Base-by-base conservation (phyloP, 2,329 filamentous ascomycete species). In the Pestalotiopsis sp. region DNA sequence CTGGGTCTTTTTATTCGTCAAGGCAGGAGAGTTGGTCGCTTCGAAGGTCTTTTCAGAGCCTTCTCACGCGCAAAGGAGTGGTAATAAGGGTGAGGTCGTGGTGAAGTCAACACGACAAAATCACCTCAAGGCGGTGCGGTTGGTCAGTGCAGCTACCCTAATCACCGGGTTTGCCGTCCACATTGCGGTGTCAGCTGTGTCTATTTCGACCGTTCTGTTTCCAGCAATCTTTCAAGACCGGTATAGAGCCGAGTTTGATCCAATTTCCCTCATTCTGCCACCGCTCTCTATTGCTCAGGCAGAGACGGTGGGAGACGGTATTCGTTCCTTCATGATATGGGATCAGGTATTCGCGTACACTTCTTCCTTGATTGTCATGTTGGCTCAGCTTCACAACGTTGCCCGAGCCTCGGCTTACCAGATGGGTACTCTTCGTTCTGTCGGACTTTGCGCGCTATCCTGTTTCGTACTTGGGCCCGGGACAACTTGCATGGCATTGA, bases 281-380 rank as follows among this genome's bases (percentile, higher is more conserved):
- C 65, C 65, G 9, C 3, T 67, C 14, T 36, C 56, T 13, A 56
- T 67, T n/a, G 65, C 23, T 39, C 56, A 38, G 38, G 65, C 56
- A 20, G 9, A 27, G 31, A 36, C 65, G 57, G 36, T 31, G 31
- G 65, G 36, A 12, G 65, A 67, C 39, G 65, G 65, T 9, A 62
- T 59, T 13, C 39, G 65, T 36, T 61, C 56, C 57, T 67, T 67
- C 36, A 38, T 67, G 13, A 27, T 67, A 38, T 67, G 65, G 65
- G 65, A 67, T 45, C 65, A 67, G 38, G 52, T 67, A 31, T 62
- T 67, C 9, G 65, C 56, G 17, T 67, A 39, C 20, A 6, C n/a
- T 3, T 61, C 45, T 3, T 56, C 61, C 36, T 61, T 61, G 4
- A 31, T 67, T 23, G 23, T 67, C 14, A 39, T 67, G 17, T 20